A percentile compares a stretch with the other conserved stretches of the same genome.
Conservation (phyloP, 345 rosid genomes). For the Eucalyptus leucophloia region DNA sequence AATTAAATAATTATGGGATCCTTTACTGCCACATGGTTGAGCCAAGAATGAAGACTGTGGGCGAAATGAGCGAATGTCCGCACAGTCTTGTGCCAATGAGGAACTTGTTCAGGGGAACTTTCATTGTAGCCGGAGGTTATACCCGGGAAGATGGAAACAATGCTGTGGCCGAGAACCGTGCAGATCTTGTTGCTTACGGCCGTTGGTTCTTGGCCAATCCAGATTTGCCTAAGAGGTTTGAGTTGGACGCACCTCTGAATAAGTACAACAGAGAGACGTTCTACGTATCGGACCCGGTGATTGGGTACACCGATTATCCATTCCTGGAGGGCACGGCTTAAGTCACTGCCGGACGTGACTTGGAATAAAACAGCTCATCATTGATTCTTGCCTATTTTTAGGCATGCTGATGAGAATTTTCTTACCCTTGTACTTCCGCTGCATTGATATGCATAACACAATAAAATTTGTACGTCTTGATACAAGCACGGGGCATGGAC, state of each 20-base stretch:
- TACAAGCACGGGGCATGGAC: not conserved
- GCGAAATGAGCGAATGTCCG: conserved; percentile 7
- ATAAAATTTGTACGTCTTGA: not conserved
- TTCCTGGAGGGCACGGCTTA: conserved; percentile 22
- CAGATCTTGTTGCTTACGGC: conserved; percentile 57
- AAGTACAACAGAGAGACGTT: conserved; percentile 36
- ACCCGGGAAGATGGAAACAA: conserved; percentile 33
- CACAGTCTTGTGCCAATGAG: conserved; percentile 42
- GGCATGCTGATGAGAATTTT: not conserved
- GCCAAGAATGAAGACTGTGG: conserved; percentile 32
- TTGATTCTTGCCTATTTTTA: not conserved
- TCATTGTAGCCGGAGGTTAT: conserved; percentile 54
- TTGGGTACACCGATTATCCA: conserved; percentile 73
- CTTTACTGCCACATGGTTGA: conserved; percentile 68
- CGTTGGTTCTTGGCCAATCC: conserved; percentile 60
- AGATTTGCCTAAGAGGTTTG: conserved; percentile 56
- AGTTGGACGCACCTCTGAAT: conserved; percentile 43
- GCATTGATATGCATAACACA: not conserved
- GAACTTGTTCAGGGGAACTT: conserved; percentile 55
- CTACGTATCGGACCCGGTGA: conserved; percentile 29
- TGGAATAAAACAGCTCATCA: not conserved
- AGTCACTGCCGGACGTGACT: not conserved
- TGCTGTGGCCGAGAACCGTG: conserved; percentile 25
- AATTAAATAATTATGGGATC: conserved; percentile 41
- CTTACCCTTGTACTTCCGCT: not conserved